A percentile compares a stretch with the other conserved stretches of the same genome.
Evolutionary conservation across 257 asterid species (phyloP).

Genomic region (Striga asiatica): DNA sequence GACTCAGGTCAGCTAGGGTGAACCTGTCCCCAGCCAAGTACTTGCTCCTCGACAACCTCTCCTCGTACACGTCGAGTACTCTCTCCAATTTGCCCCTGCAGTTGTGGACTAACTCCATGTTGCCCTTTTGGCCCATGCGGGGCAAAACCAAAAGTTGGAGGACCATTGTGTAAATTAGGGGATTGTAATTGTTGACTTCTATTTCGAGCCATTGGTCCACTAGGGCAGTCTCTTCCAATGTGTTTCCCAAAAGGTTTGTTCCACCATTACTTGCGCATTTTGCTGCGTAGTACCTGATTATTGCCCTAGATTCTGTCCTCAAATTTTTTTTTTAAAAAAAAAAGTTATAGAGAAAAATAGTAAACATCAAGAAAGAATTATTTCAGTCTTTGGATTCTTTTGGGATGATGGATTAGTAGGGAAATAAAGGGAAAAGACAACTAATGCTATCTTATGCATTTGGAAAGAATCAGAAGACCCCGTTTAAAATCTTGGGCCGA

Average conservation of each 20-base stretch:
- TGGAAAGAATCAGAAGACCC: too few relatives aligned
- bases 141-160: slow-evolving; percentile 63
- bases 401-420: too few relatives aligned
- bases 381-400: too few relatives aligned
- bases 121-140: slow-evolving; percentile 30
- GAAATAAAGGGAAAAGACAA: too few relatives aligned
- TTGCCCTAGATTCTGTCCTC: slow-evolving; percentile 71
- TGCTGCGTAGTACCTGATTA: slow-evolving; percentile 69
- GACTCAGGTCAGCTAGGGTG: slow-evolving; percentile 71
- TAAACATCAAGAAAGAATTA: too few relatives aligned
- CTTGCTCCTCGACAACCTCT: slow-evolving; percentile 41
- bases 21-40: slow-evolving; percentile 62
- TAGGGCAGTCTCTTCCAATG: slow-evolving; percentile 62
- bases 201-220: slow-evolving; percentile 92
- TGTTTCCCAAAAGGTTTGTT: slow-evolving; percentile 42
- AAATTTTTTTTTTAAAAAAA: neutral
- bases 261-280: slow-evolving; percentile 36
- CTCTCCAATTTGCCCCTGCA: slow-evolving; percentile 44
- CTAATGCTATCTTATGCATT: too few relatives aligned
- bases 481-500: too few relatives aligned
- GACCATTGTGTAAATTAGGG: slow-evolving; percentile 44
- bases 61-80: slow-evolving; percentile 77
- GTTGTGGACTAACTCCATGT: slow-evolving; percentile 30
- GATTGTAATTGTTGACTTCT: slow-evolving; percentile 70
- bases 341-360: neutral